Percentiles rank a stretch among this genome's conserved stretches.
phyloP scores from a whole-genome alignment of 176 grass and related monocot species.

The Oryza officinalis region DNA sequence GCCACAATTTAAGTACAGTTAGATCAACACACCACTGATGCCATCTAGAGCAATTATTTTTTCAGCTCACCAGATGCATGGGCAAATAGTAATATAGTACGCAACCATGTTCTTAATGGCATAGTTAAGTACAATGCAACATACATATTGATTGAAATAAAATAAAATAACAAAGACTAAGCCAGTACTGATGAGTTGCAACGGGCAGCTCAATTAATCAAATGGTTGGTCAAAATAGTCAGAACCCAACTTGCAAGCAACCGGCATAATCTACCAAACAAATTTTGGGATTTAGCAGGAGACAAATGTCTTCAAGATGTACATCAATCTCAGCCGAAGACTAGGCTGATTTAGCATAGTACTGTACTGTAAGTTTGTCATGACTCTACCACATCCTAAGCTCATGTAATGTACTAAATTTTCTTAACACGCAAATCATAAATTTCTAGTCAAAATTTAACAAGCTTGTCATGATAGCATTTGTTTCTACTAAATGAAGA shows the following conservation, averaged over 20 bases:
- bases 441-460: no score
- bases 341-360: neutral
- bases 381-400: neutral
- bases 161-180: slow-evolving; percentile 3
- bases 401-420: neutral
- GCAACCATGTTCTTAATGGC: neutral
- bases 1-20: neutral
- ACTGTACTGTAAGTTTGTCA: neutral
- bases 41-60: neutral
- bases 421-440: no score
- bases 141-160: neutral
- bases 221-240: neutral
- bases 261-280: slow-evolving; percentile 24
- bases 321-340: neutral
- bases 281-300: neutral
- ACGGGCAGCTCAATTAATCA: neutral
- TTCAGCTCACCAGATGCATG: slow-evolving; percentile 16
- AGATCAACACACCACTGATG: neutral
- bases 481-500: no score
- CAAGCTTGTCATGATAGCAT: neutral
- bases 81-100: neutral
- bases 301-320: slow-evolving; percentile 28
- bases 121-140: slow-evolving; percentile 7
- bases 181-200: neutral
- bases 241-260: neutral